phyloP scores from a whole-genome alignment of 2,329 filamentous ascomycete species.

The Alternaria infectoria region DNA sequence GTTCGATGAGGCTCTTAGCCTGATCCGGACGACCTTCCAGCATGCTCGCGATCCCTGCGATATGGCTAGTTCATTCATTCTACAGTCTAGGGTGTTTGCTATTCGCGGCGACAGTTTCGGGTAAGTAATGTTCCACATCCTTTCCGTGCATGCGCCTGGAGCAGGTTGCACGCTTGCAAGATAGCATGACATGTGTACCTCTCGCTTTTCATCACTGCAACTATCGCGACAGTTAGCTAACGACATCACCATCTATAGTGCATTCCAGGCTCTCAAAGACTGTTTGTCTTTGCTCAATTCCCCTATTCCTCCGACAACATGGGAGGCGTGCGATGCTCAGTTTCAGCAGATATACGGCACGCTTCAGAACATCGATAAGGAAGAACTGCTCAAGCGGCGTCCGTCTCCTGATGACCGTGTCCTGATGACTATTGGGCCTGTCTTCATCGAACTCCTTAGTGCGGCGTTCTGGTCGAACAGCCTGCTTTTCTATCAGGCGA shows the following conservation, averaged over 20 bases:
- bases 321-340: constrained; percentile 76
- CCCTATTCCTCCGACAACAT: constrained; percentile 68
- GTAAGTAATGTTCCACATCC: neutral
- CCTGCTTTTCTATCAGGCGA: constrained; percentile 74
- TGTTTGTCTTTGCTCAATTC: constrained; percentile 73
- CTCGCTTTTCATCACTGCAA: neutral
- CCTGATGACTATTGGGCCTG: constrained; percentile 69
- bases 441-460: constrained; percentile 72
- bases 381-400: constrained; percentile 51
- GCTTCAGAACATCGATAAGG: constrained; percentile 56
- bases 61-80: constrained; percentile 82
- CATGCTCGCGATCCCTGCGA: constrained; percentile 76
- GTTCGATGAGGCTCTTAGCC: constrained; percentile 67
- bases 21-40: constrained; percentile 73
- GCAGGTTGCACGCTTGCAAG: neutral
- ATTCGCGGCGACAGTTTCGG: constrained; percentile 72
- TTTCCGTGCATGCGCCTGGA: neutral
- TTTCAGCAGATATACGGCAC: constrained; percentile 62
- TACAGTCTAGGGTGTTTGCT: constrained; percentile 79
- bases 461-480: constrained; percentile 77
- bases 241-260: constrained; percentile 47
- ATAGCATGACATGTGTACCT: neutral
- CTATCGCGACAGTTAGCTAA: neutral
- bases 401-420: constrained; percentile 57
- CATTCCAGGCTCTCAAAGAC: constrained; percentile 71